Percentiles rank a stretch among this genome's conserved stretches.
These are phyloP conservation scores for Camillea tinctor DNA, from an alignment of 2,329 filamentous ascomycete species.

Conservation along the genomic window DNA sequence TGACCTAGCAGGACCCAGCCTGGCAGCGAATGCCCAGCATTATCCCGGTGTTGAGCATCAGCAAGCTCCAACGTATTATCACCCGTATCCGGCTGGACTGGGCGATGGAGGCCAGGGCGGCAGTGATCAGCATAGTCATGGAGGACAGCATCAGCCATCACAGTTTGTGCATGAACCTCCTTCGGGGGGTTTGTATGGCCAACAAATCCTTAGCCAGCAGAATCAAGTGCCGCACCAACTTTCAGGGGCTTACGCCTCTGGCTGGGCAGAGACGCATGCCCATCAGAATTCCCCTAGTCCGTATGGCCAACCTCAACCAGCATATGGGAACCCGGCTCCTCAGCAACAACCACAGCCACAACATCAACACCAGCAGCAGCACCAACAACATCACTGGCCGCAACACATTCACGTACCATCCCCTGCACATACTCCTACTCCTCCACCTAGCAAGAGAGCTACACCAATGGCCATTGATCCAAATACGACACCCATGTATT, in stretches of 20 bases:
- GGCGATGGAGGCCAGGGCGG: not conserved
- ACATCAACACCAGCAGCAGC: not conserved
- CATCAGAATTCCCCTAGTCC: not conserved
- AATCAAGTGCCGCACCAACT: not conserved
- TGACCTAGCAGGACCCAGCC: not conserved
- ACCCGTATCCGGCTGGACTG: not conserved
- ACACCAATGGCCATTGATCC: not conserved
- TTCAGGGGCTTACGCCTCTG: not conserved
- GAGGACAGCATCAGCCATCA: not conserved
- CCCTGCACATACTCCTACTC: not conserved
- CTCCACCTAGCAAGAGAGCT: not conserved
- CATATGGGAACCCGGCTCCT: not conserved
- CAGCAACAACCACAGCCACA: not conserved
- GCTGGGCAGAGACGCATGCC: not conserved
- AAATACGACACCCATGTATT: not conserved
- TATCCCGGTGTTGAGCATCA: not conserved
- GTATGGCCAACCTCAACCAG: not conserved
- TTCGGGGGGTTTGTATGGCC: not conserved
- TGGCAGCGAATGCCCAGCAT: not conserved
- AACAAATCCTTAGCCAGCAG: not conserved
- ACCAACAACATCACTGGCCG: not conserved
- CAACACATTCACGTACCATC: not conserved
- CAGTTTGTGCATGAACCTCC: not conserved
- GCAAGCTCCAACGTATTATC: not conserved
- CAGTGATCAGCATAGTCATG: not conserved